Base-by-base conservation (phyloP, 306 rosid species). In the Castanopsis chinensis region DNA sequence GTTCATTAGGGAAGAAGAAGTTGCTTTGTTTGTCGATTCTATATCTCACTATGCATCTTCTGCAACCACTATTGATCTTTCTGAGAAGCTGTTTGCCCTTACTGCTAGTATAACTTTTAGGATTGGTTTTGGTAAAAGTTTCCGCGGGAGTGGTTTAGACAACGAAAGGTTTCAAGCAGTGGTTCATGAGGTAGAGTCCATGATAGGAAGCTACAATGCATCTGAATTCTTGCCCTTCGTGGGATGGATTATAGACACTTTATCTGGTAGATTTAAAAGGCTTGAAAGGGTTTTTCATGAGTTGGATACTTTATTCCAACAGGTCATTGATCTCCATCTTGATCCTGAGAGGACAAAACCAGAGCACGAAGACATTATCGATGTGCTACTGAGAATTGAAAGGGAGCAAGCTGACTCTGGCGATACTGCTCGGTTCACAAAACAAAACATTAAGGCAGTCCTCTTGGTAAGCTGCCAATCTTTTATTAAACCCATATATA, bases 251-350 rank as follows among this genome's bases (percentile, higher is more conserved):
- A 25, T 45, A 45, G 53, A 86, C 43, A 69, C 64, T 73, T 11
- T 88, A 23, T 70, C 49, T 21, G 88, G 90, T 21, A 70, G 41
- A 14, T 80, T 76, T 4, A 19, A n/a, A 7, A 83, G 81, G 69
- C 6, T 86, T 2, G 78, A 81, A 56, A 83, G 72, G 73, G 79
- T 67, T 55, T 84, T 79, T 25, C 55, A 19, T 57, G 78, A 74
- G 5, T 74, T 83, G 81, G 89, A 81, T 51, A 55, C 18, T 8
- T 79, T 88, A 35, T 83, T 78, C 56, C 74, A 88, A 19, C 45
- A 75, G 28, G 81, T 79, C 18, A 86, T 89, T 27, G 79, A 87
- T 63, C 88, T 83, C 23, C 91, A 85, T 56, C 54, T 72, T 55
- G 55, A 85, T 1, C 70, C 52, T 6, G 19, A 37, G 68, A 37